Conservation (phyloP, 2,329 filamentous ascomycete genomes). For the Pyrenophora seminiperda region DNA sequence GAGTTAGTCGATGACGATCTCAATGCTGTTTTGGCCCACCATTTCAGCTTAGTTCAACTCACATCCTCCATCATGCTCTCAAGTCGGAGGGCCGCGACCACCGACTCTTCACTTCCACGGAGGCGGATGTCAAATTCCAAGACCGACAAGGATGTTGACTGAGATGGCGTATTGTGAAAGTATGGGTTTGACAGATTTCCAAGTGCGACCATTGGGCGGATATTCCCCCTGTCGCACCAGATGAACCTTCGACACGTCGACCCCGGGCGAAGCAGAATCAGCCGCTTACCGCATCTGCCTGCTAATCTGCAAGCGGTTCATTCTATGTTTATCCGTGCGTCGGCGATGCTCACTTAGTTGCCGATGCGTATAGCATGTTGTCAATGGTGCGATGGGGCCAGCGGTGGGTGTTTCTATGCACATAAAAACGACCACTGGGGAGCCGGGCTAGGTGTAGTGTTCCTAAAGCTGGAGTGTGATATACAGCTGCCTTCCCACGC, state of each 20-base stretch:
- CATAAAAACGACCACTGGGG: constrained; percentile 25
- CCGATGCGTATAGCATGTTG: constrained; percentile 7
- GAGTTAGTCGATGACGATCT: constrained; percentile 21
- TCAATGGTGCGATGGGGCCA: constrained; percentile 11
- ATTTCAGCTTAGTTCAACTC: constrained; percentile 16
- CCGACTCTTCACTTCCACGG: constrained; percentile 17
- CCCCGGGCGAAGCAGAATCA: neutral
- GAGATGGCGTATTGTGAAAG: constrained; percentile 4
- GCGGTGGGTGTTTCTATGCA: constrained; percentile 10
- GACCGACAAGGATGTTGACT: constrained; percentile 10
- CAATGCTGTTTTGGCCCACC: constrained; percentile 13
- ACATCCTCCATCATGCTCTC: constrained; percentile 23
- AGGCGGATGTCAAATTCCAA: constrained; percentile 13
- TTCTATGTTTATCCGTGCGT: too few species aligned
- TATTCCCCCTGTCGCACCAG: constrained; percentile 6
- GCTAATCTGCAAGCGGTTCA: neutral
- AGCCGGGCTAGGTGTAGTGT: constrained; percentile 25
- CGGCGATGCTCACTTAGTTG: constrained; percentile 9
- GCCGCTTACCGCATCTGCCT: neutral
- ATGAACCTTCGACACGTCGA: constrained; percentile 3
- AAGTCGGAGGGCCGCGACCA: constrained; percentile 27
- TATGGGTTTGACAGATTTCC: constrained; percentile 8
- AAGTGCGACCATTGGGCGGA: constrained; percentile 12
- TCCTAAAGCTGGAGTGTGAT: constrained; percentile 14
- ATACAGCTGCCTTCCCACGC: constrained; percentile 20